Base-by-base conservation (phyloP, 495 filamentous ascomycete species). In the Hypomontagnella monticulosa region DNA sequence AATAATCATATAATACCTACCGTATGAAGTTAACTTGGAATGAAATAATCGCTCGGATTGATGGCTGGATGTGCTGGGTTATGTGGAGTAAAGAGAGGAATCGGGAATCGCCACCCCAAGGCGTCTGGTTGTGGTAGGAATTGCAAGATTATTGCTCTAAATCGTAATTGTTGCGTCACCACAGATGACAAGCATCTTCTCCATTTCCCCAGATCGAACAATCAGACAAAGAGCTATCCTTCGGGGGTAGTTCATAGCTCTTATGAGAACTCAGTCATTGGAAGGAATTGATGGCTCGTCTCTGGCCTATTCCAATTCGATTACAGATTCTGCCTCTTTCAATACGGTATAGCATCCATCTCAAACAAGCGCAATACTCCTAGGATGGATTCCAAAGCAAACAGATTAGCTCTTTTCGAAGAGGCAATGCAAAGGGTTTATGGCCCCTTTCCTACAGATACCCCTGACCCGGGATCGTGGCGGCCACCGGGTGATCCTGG, bases 361-460 rank as follows among this genome's bases (percentile, higher is more conserved):
- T 30, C 43, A 32, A 16, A 30, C 1, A 14, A 7, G 7, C 5
- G 44, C 38, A 37, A 53, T n/a, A 30, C 1, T 5, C 7, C 15
- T 2, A n/a, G 23, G 44, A 66, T 60, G 55, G 30, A 32, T 15
- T 11, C 34, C 12, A 41, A 60, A 14, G 20, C 50, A 11, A 59
- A 50, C 14, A 64, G 34, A 14, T 12, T 66, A 16, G 14, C 41
- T 9, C 59, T 57, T 38, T 81, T 80, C 65, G 77, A 75, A 37
- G 65, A 75, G 32, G 77, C 76, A 6, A 79, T 78, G 69, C 67
- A 68, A 23, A 34, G 63, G n/a, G 78, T 81, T 23, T 83, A 83
- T 56, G 80, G 80, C 1, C 74, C 71, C 15, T 75, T 80, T 27
- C 75, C 76, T 16, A 43, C 52, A 6, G 42, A 74, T 30, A 66